Evolutionary conservation across 2,329 filamentous ascomycete species (phyloP), one percentile per base, ranked within the genome.

Genomic region (Fusarium sp.): DNA sequence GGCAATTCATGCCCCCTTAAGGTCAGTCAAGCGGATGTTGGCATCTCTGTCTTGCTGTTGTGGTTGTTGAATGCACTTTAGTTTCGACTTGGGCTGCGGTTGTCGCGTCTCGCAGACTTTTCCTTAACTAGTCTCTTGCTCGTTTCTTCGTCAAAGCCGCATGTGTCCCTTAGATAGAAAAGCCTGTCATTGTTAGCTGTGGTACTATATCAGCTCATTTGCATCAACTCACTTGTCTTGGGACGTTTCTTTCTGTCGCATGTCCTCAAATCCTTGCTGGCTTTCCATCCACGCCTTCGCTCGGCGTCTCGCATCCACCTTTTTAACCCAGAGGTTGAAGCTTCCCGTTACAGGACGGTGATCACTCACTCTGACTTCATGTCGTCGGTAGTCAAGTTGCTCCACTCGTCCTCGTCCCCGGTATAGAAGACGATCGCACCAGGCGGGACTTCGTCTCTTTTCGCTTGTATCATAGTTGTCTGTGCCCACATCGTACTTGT

Each of bases 401-500:
- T 95, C 92, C 77, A 98, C 92, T 65, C 93, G 91, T 31, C 94
- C 94, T 14, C 93, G 84, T 24, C 95, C 95, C 24, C 95, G 90
- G 80, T 95, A 97, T n/a, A 99, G 85, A 41, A 99, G 85, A 39
- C 97, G 91, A 85, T 99, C 97, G 82, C 97, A 99, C 97, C 97
- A 99, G 1, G 97, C 97, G 0, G 97, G 97, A 24, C 94, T 93
- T 59, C 97, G 91, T 82, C 94, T 94, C 87, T 99, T 99, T 83
- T 99, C 97, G 77, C 94, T 96, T 1, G 94, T 93, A 81, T 99
- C 97, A 82, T 98, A 99, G 8, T 91, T 93, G 80, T 98, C 96
- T 0, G 95, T 97, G 18, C 95, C 95, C 1, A 98, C 95, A 77
- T 99, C 97, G 82, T 99, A 99, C 82, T 99, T 99, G 87, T 99